Evolutionary conservation across 768 basidiomycete genomes (phyloP), one percentile per base, ranked within the genome.

Genomic region (Pulveroboletus sp.): DNA sequence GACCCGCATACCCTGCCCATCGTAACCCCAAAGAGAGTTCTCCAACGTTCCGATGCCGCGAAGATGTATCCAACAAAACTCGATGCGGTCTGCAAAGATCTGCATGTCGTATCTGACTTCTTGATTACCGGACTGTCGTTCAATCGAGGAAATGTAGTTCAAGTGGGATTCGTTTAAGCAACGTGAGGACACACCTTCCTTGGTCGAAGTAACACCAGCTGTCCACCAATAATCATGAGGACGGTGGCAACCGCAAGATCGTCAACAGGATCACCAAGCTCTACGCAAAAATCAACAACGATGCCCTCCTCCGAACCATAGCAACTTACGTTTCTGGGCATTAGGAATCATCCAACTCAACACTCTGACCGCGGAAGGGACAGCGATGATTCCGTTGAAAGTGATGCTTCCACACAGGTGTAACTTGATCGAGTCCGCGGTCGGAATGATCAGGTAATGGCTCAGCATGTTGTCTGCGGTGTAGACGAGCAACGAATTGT

Each of bases 21-120:
- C 95, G 66, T 91, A 99, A 1, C 86, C 95, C 95, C 95, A 99
- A 19, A 99, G 73, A 6, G 94, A 97, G 70, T 99, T 99, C 64
- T 98, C 95, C 40, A 99, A 71, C 2, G 90, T 82, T 6, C 86
- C 89, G 34, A 99, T 92, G 2, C 95, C 95, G 32, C 88, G 82
- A 36, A 99, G 75, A 73, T 97, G 95, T 46, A 94, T 96, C 95
- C 95, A 99, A 68, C 94, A 99, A 63, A 96, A 93, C 63, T 99
- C 95, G 56, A 98, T 90, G n/a, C 86, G 82, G 53, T 96, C 92
- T 0, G 95, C 93, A 37, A 99, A 85, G 27, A 98, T 88, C 64
- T 97, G 95, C 77, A 97, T 85, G 68, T 97, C 95, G 62, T 99
- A 99, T 59, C 86, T 90, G 65, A 95, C 90, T 72, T 97, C 93